Evolutionary conservation across 371 early-diverging fungal genomes (phyloP), one percentile per base, ranked within the genome.

Genomic region (Pancytospora philotis): DNA sequence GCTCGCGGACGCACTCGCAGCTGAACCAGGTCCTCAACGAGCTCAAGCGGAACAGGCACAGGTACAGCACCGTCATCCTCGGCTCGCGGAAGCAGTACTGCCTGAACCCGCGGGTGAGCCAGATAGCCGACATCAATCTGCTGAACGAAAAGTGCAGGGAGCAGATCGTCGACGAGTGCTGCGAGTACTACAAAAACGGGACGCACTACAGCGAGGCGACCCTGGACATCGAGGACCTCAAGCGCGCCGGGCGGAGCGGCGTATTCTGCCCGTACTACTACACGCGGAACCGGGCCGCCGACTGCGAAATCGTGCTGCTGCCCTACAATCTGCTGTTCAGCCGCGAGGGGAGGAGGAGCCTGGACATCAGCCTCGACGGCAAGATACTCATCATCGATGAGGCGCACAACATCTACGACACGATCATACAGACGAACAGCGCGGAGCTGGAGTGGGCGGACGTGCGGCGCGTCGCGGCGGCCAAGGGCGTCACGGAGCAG

Each of bases 381-480:
- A 62, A 68, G 16, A 72, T 82, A 36, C 34, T 82, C 8, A 64
- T 82, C 35, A 70, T 82, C 48, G 82, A 82, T 66, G 82, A 82
- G 60, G 80, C 77, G 22, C 82, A 82, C 64, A 82, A 82, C 59
- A 71, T 82, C 39, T 75, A 62, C 63, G 73, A 76, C 0, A 62
- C 75, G 8, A 72, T 82, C 10, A 66, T 77, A 30, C 48, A 74
- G 1, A 66, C 76, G 64, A 74, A 82, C 59, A 74, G 73, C 13
- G 66, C 57, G 25, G 22, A 10, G 28, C 37, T 82, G 27, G 22
- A 16, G 27, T 69, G 36, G 34, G 30, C 36, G 6, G 50, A 63
- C 13, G 51, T 72, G 31, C 53, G 37, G 10, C 51, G n/a, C 32
- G 53, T 55, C 30, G 58, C 35, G 2, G 30, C 48, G 53, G 32